Base-by-base conservation (phyloP, 169 alveolate genomes). In the Cryptosporidium meleagridis region DNA sequence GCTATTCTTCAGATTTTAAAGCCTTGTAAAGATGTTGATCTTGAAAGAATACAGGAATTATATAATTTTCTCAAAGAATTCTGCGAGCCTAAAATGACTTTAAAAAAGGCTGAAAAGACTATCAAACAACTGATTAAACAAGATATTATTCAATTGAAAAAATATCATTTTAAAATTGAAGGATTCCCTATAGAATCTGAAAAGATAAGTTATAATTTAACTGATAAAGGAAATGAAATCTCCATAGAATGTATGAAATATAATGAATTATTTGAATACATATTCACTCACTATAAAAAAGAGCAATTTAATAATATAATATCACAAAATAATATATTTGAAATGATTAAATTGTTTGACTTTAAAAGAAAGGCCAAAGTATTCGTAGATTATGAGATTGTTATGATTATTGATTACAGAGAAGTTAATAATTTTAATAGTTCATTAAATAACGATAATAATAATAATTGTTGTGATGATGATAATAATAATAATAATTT, bases 371-470 rank as follows among this genome's bases (percentile, higher is more conserved):
- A 62, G 18, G 44, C 39, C 48, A 62, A 80, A 41, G 70, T 55
- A n/a, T 55, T 55, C 3, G 3, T 48, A 10, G 89, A 80, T 26
- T 80, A 62, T 80, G 89, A 80, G 29, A 62, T 80, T 31, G 89
- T 80, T 12, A 80, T 80, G 89, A 48, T 80, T 12, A 65, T 80
- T 23, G 89, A 80, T 31, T 80, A 80, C n/a, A 80, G 89, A 67
- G 89, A 80, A 67, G 75, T 80, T 8, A 80, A 80, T 48, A 61
- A 65, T 31, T 31, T 12, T 37, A 41, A 29, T 37, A 61, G 23
- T 61, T 45, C 67, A 39, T 41, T 41, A 45, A 51, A 26, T 31
- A 8, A 8, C n/a, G 41, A 18, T 8, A 3, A 69, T 44, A 14
- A 21, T 69, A 44, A 35, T 41, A 41, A 69, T 69, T 8, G 33